Base-by-base conservation (phyloP, 345 rosid genomes). In the Eucalyptus sp. region DNA sequence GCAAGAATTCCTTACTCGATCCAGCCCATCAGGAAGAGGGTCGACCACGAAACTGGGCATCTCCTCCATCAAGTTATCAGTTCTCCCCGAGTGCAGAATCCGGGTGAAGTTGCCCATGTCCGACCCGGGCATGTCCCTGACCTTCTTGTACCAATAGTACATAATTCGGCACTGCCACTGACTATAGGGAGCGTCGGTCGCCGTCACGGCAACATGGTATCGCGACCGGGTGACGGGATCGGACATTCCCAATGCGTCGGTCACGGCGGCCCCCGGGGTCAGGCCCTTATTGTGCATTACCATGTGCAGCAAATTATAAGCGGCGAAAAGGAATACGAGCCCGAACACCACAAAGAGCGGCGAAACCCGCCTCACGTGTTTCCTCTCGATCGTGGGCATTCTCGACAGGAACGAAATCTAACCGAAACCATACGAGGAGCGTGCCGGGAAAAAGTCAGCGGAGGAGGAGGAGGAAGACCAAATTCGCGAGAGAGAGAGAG, bases 161-260 rank as follows among this genome's bases (percentile, higher is more conserved):
- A 95, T 96, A 48, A 96, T 93, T 88, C 96, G 93, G 90, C 95
- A 95, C 91, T 96, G 98, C 98, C 98, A 96, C 89, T 96, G 94
- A 91, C 97, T 96, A 89, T 96, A 96, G 13, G 95, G 91, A 64
- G 96, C 91, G 92, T 91, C 94, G 12, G 97, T 94, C 85, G 97
- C 97, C 2, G 97, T 95, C 64, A 96, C 92, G 52, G 96, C 97
- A 90, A 96, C 95, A 91, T 96, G 98, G 85, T 88, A 96, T 71
- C 88, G 94, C 31, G 41, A 84, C 31, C 50, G 24, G 56, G 58
- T 50, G 15, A 10, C 13, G 87, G 46, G 44, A 86, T 93, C 93
- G 25, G 91, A 88, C 5, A 80, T 49, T 33, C 87, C 92, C 85
- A 86, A 50, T 87, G 89, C 90, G 60, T 89, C 89, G 22, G 43